These are phyloP conservation scores for Aspergillus melleus DNA, from an alignment of 2,329 filamentous ascomycete species.

Conservation along the genomic window DNA sequence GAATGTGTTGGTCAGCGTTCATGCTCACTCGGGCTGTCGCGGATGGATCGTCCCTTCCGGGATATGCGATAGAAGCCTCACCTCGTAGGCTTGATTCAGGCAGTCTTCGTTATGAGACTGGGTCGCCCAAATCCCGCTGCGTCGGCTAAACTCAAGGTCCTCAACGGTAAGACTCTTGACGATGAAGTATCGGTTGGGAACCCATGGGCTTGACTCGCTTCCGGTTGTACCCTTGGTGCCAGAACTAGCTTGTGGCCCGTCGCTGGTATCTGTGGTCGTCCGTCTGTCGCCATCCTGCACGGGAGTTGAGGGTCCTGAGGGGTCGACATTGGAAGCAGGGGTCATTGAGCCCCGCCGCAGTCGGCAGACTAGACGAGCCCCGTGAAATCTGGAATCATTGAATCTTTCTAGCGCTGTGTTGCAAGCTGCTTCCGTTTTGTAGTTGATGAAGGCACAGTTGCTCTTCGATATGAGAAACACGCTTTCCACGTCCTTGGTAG, in stretches of 20 bases:
- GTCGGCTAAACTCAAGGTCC: constrained; percentile 84
- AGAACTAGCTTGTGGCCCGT: background rate
- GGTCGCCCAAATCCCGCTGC: constrained; percentile 88
- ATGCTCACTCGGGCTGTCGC: background rate
- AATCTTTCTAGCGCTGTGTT: constrained; percentile 75
- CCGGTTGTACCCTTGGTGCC: background rate
- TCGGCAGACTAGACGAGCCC: constrained; percentile 81
- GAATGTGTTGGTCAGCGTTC: background rate
- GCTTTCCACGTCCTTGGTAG: constrained; percentile 74
- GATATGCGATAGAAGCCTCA: constrained; percentile 39
- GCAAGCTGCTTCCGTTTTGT: constrained; percentile 76
- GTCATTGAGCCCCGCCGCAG: constrained; percentile 61
- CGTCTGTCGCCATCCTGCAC: constrained; percentile 15
- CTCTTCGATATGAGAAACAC: constrained; percentile 95
- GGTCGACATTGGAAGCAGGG: constrained; percentile 30
- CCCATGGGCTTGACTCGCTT: constrained; percentile 25
- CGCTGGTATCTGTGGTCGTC: constrained; percentile 9
- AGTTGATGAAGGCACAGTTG: constrained; percentile 97
- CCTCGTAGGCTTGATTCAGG: constrained; percentile 80
- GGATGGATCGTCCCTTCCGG: too few relatives aligned
- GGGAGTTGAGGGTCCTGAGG: constrained; percentile 33
- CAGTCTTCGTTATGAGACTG: constrained; percentile 88
- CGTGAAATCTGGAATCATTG: constrained; percentile 86
- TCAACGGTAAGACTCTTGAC: constrained; percentile 90
- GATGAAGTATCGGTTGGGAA: constrained; percentile 80